A percentile compares a stretch with the other conserved stretches of the same genome.
Conservation (phyloP, 495 filamentous ascomycete species). For the Achaetomiella virescens region DNA sequence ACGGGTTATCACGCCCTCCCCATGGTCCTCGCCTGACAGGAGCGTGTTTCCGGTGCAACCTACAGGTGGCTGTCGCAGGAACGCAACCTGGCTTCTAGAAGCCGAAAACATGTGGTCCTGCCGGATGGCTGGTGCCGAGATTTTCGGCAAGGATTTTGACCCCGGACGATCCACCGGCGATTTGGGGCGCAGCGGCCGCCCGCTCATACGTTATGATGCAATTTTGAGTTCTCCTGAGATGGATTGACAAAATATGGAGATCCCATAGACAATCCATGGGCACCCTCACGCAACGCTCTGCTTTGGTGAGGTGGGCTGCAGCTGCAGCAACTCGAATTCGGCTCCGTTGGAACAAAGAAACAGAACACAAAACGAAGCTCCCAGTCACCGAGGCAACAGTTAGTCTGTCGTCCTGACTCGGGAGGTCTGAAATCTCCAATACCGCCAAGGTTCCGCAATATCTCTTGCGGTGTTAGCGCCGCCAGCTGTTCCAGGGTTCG, state of each 20-base stretch:
- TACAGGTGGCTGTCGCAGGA: background rate
- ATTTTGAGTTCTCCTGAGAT: background rate
- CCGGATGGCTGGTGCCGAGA: conserved; percentile 2
- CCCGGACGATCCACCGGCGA: too few relatives aligned
- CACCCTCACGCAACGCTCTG: background rate
- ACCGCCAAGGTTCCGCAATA: conserved; percentile 8
- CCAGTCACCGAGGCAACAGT: background rate
- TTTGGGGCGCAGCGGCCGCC: too few relatives aligned
- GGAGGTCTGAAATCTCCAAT: background rate
- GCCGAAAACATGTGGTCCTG: background rate
- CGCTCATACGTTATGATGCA: conserved; percentile 10
- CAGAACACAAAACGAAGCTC: background rate
- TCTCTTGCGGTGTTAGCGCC: background rate
- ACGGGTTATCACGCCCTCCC: too few relatives aligned
- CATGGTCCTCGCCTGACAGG: too few relatives aligned
- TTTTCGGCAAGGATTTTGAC: conserved; percentile 10
- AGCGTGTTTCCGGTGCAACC: background rate
- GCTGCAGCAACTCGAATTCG: background rate
- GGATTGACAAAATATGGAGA: background rate
- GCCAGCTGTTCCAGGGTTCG: conserved; percentile 10
- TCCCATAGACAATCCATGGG: background rate
- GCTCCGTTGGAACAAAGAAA: background rate
- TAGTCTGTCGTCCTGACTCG: background rate
- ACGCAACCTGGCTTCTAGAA: conserved; percentile 5
- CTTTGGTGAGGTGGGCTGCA: background rate